Evolutionary conservation across 1,284 basidiomycete genomes (phyloP), one percentile per base, ranked within the genome.

Genomic region (Hymenochaete sp.): DNA sequence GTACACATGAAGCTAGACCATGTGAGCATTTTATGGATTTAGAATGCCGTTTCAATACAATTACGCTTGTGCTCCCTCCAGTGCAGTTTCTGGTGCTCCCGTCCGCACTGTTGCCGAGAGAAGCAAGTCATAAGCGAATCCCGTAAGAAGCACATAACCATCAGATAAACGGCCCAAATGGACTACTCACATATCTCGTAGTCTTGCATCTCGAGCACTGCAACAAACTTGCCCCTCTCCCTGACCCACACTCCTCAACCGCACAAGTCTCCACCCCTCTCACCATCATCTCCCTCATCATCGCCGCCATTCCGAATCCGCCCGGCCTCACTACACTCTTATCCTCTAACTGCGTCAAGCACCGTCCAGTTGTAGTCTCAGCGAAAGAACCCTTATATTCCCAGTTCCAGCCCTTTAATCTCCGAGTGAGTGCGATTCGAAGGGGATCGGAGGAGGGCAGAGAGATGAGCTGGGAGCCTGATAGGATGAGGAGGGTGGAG

Each of bases 151-250:
- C 4, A 40, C 18, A 5, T 35, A 40, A 21, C 40, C 45, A 31
- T n/a, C n/a, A n/a, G n/a, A n/a, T n/a, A n/a, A n/a, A n/a, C n/a
- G n/a, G n/a, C n/a, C n/a, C n/a, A n/a, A n/a, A n/a, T n/a, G n/a
- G n/a, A n/a, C n/a, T n/a, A 33, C 66, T 60, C 55, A 67, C 66
- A 52, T 68, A 68, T 22, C 67, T 59, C 8, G 58, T 61, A 1
- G 59, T 57, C 51, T 65, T 68, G 51, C 67, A 69, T 48, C 67
- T 68, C 32, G 27, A 22, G n/a, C 67, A 70, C 33, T 64, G 60
- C 48, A 62, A 52, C 46, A 68, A 51, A 32, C 44, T 53, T 25
- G 38, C 33, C 43, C 49, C 54, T 19, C 39, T 45, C 35, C 55
- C 57, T 22, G 42, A 50, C 16, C 27, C 35, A 51, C 59, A 65